A percentile compares a stretch with the other conserved stretches of the same genome.
Conservation (phyloP, 139 green algal species). For the Closterium sp. region DNA sequence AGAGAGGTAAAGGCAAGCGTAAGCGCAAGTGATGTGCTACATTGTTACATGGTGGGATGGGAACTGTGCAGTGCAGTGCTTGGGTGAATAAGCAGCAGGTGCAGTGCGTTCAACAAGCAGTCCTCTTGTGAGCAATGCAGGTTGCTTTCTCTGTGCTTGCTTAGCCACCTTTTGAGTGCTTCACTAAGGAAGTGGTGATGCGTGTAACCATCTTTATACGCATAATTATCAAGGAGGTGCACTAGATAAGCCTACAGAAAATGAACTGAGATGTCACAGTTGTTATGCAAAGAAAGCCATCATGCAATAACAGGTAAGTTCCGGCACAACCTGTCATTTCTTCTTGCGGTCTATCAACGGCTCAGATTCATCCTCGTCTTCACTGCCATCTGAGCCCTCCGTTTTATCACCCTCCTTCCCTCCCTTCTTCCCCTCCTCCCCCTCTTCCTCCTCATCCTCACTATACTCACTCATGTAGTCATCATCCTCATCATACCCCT, state of each 20-base stretch:
- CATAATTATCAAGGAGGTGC: neutral
- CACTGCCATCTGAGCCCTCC: neutral
- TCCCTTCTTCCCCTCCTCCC: neutral
- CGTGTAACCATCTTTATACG: no score
- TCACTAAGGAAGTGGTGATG: no score
- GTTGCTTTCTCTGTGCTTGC: no score
- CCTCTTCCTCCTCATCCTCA: conserved; percentile 38
- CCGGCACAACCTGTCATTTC: neutral
- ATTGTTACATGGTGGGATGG: neutral
- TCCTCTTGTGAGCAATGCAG: no score
- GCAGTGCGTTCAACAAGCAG: no score
- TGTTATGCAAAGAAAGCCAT: no score
- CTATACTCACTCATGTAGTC: conserved; percentile 49
- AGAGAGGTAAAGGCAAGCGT: neutral
- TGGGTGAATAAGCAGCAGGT: no score
- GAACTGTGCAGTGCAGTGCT: no score
- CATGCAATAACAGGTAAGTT: no score
- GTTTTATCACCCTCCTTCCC: conserved; percentile 14
- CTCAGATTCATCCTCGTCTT: neutral
- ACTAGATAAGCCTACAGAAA: neutral
- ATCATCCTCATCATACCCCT: conserved; percentile 40
- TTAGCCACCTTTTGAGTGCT: no score
- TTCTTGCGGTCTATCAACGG: neutral
- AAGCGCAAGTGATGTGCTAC: neutral
- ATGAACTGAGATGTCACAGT: neutral